Base-by-base conservation (phyloP, 257 asterid genomes). In the Nemophila menziesii region DNA sequence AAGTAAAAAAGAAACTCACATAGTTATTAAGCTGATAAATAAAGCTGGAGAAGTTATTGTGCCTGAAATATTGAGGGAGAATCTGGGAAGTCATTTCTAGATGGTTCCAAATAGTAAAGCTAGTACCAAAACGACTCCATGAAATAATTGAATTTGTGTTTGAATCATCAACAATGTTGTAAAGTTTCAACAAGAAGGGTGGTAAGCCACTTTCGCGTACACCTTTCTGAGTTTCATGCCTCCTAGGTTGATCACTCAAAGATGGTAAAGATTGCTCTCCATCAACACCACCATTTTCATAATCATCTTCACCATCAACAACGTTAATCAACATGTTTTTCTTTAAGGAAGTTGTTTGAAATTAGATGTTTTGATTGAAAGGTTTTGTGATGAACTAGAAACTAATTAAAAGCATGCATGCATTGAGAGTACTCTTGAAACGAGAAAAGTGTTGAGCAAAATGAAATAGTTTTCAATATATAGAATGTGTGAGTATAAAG, bases 11-110 rank as follows among this genome's bases (percentile, higher is more conserved):
- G 5, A 33, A 16, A 41, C 77, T 3, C 58, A 75, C 93, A 47
- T 82, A 82, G 68, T 66, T 75, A 52, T 73, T 75, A 58, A 82
- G 92, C 15, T 82, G 92, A 56, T 70, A 75, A 26, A 70, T 44
- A 36, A 78, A 82, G 67, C 83, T 75, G 0, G 92, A 63, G 34
- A 82, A 64, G 23, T 70, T 75, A 62, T 43, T 62, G 52, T 75
- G 86, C 53, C 50, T 82, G 41, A 78, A 82, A 38, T 63, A 61
- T 26, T 21, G 43, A 13, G 83, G 83, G 1, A 78, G 68, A 46
- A 78, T 20, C 8, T 78, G 62, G 2, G 49, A 61, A 4, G 78
- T 49, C 24, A 81, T 68, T 20, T 39, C 57, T 27, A 58, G 52
- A 51, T 72, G 81, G 48, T 82, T 77, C 77, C 75, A 69, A 51